Conservation (phyloP, 371 early-diverging fungal genomes). For the Mucor indicus region DNA sequence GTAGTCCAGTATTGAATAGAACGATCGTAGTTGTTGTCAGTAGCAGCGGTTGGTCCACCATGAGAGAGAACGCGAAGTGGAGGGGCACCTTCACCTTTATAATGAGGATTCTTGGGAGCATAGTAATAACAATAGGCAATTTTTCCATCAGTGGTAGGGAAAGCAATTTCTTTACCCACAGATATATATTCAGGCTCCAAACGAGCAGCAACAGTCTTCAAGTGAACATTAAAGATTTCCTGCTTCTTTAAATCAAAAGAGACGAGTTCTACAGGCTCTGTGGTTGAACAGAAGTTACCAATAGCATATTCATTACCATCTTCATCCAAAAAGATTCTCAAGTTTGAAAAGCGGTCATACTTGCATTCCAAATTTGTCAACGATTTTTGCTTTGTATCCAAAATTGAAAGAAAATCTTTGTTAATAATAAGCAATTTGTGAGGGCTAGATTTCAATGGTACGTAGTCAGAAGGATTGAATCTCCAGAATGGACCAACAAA, state of each 20-base stretch:
- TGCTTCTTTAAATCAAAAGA: constrained; percentile 13
- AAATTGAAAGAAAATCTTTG: constrained; percentile 40
- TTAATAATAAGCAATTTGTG: constrained; percentile 40
- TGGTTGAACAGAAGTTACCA: constrained; percentile 29
- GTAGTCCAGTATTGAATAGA: constrained; percentile 73
- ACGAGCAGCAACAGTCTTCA: constrained; percentile 10
- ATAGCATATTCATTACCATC: constrained; percentile 31
- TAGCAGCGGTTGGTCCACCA: constrained; percentile 66
- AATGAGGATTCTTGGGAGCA: constrained; percentile 63
- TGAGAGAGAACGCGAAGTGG: constrained; percentile 70
- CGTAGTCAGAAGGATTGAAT: constrained; percentile 35
- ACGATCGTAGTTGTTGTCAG: constrained; percentile 36
- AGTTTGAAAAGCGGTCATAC: constrained; percentile 28
- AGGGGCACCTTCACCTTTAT: constrained; percentile 49
- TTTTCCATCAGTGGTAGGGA: constrained; percentile 52
- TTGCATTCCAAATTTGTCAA: constrained; percentile 38
- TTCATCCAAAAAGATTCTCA: constrained; percentile 24
- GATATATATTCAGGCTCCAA: constrained; percentile 54
- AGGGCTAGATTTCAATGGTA: constrained; percentile 41
- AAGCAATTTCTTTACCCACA: constrained; percentile 58
- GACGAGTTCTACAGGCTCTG: constrained; percentile 19
- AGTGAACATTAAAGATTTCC: constrained; percentile 12
- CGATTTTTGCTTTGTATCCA: constrained; percentile 46
- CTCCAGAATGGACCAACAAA: constrained; percentile 53
- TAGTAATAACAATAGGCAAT: constrained; percentile 63